Base-by-base conservation (phyloP, 352 stramenopile species). In the Aphanomyces stellatus region DNA sequence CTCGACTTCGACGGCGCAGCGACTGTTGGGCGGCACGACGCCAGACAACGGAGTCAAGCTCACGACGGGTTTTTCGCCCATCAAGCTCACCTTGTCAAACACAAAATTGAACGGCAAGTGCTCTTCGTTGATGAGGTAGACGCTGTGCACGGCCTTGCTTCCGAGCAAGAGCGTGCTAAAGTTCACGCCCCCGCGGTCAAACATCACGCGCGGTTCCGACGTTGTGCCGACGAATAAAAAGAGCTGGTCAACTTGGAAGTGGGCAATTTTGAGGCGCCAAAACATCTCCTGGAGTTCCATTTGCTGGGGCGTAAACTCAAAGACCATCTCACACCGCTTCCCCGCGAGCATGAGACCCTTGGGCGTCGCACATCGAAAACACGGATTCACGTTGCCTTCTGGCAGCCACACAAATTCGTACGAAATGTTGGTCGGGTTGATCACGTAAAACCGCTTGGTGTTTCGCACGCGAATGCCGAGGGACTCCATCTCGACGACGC, bases 261-360 rank as follows among this genome's bases (percentile, higher is more conserved):
- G 80, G 6, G 89, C 80, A 15, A 98, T 88, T 37, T 78, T 76
- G 53, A 98, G 97, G 30, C 87, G 78, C 77, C 83, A 98, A 57
- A 98, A 97, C 69, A 89, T 89, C 74, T 98, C 92, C 49, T 95
- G 79, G 19, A 95, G 76, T 51, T 88, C 85, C 4, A 93, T 71
- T 46, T 96, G 87, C 65, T 96, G 86, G 0, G 94, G 93, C 30
- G 89, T 96, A 72, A 96, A 98, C 63, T 98, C 93, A 69, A 98
- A 98, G n/a, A 96, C 87, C 86, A 98, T 97, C 64, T 98, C 94
- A 63, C 87, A 95, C 15, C 91, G 80, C 71, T 97, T 96, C 0
- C 94, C 94, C 7, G 88, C 77, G 1, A 98, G 78, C 76, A 98
- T 96, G 37, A 96, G 81, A 5, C 94, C 94, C 66, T 92, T 95